Evolutionary conservation across 495 filamentous ascomycete species (phyloP), one percentile per base, ranked within the genome.

Genomic region (Hypoxylon perforatum): DNA sequence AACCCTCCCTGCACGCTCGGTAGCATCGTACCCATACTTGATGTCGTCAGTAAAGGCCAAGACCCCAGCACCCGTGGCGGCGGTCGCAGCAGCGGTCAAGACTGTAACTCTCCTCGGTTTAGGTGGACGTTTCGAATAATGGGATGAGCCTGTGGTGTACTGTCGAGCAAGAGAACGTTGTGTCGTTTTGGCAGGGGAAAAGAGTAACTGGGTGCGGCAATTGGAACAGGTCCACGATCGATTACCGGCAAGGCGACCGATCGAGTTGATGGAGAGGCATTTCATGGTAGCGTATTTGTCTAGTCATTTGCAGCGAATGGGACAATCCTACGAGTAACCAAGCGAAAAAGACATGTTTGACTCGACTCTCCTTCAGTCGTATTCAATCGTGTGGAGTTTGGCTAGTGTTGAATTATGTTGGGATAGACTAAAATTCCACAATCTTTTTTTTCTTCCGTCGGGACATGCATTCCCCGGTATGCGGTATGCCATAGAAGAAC

Each of bases 1-100:
- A n/a, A 99, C 94, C 30, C 94, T 86, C 15, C 90, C 88, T 36
- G 91, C 90, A 67, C 94, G 85, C 80, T 90, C 86, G 3, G 83
- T 83, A n/a, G 91, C 91, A 36, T 86, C 83, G 66, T 91, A 92
- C 18, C 81, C 82, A 80, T 92, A 87, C 73, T 89, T 89, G 55
- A 87, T 81, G 48, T 93, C 83, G 63, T 95, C 91, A 14, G 84
- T 87, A 68, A 92, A 89, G 14, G 85, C 82, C 38, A 93, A 70
- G 1, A 87, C 80, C n/a, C 84, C 87, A 22, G 84, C 79, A 18
- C 80, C 83, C 7, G 88, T 66, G 22, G 80, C 76, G 1, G 86
- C 83, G 14, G 84, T 82, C 1, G 85, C 81, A 11, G 88, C 79
- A 21, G 80, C 80, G 0, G 80, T 73, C 12, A 80, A 53, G 23